Percentiles rank a stretch among this genome's conserved stretches.
phyloP scores from a whole-genome alignment of 345 rosid species.

The Syzygium aromaticum region DNA sequence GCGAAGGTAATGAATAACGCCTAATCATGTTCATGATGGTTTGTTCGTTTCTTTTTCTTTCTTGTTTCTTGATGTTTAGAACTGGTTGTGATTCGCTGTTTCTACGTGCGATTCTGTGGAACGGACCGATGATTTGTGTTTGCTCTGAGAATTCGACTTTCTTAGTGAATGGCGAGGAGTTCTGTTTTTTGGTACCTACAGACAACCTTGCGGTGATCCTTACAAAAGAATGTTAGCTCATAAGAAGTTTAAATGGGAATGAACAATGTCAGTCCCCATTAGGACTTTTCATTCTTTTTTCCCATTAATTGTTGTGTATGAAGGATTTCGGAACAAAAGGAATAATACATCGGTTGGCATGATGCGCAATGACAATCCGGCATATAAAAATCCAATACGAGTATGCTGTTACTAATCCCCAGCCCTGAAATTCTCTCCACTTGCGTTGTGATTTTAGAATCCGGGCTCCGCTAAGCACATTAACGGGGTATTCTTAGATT shows the following conservation, averaged over 20 bases:
- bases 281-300: fast-evolving
- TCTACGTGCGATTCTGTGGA: not conserved
- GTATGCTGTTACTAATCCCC: not conserved
- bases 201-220: not conserved
- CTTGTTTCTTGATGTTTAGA: not conserved
- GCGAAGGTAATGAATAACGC: conserved; percentile 38
- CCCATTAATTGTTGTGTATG: not conserved
- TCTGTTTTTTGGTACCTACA: not conserved
- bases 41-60: not conserved
- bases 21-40: not conserved
- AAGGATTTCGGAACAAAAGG: not conserved
- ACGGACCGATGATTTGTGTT: not conserved
- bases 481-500: not conserved
- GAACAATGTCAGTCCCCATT: not conserved
- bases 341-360: not conserved
- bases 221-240: not conserved
- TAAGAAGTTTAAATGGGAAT: not conserved
- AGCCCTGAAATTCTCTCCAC: not conserved
- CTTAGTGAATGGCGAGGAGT: not conserved
- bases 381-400: not conserved
- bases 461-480: not conserved
- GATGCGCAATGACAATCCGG: not conserved
- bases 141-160: not conserved
- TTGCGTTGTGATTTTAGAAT: not conserved
- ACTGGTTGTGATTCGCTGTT: not conserved